A percentile compares a stretch with the other conserved stretches of the same genome.
Conservation (phyloP, 2,329 filamentous ascomycete genomes). For the Alternaria novae-zelandiae region DNA sequence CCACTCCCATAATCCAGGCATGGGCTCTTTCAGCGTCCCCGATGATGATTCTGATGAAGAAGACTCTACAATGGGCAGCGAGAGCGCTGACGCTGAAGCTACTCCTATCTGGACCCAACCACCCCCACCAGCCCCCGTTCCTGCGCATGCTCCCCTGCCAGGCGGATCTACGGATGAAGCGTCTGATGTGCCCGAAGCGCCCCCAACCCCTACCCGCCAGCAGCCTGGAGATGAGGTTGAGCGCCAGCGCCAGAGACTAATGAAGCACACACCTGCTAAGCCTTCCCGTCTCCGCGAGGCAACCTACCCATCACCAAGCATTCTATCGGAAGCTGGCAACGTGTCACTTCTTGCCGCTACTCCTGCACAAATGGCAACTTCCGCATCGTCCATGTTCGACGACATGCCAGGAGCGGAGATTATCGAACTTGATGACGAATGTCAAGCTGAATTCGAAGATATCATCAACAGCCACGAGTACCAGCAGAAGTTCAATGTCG, state of each 20-base stretch:
- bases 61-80: constrained; percentile 17
- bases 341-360: constrained; percentile 27
- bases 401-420: constrained; percentile 28
- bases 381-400: constrained; percentile 15
- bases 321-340: constrained; percentile 35
- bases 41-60: constrained; percentile 31
- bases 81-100: constrained; percentile 21
- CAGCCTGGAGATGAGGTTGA: constrained; percentile 33
- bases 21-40: constrained; percentile 32
- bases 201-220: constrained; percentile 7
- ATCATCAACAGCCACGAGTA: constrained; percentile 12
- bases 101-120: constrained; percentile 40
- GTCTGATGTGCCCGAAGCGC: neutral
- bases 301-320: constrained; percentile 41
- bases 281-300: constrained; percentile 43
- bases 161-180: constrained; percentile 11
- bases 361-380: constrained; percentile 14
- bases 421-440: constrained; percentile 26
- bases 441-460: constrained; percentile 18
- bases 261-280: constrained; percentile 45
- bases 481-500: constrained; percentile 17
- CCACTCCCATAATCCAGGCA: constrained; percentile 13
- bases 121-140: constrained; percentile 45
- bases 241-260: constrained; percentile 35
- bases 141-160: constrained; percentile 43